Base-by-base conservation (phyloP, 305 asterid species). In the Salvia sclarea region DNA sequence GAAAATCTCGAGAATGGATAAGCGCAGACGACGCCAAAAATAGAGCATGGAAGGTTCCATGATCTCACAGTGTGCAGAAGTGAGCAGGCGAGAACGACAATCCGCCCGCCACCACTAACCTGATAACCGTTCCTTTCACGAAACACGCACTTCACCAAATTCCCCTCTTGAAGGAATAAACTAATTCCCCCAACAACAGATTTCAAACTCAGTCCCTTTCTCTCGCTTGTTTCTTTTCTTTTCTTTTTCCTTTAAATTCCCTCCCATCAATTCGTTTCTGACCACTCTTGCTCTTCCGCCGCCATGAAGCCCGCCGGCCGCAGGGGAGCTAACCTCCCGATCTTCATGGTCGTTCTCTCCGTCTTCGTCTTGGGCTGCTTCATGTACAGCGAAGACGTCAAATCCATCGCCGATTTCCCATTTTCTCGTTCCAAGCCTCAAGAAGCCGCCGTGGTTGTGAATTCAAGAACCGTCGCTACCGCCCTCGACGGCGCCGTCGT, bases 361-460 rank as follows among this genome's bases (percentile, higher is more conserved):
- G 69, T 91, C 45, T 87, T 93, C 63, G 74, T 93, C 24, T 88
- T 72, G 56, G 81, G 78, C 3, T 88, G 94, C 44, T 87, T 93
- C 81, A 87, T 91, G 92, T 91, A 93, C 82, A 88, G 80, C 31
- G 96, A 91, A 56, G 98, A 93, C 56, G 86, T 87, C 10, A 93
- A 87, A 56, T 85, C 96, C 66, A 79, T 91, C 14, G 96, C 98
- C 0, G 95, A 88, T 12, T 93, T 83, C 73, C 96, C 98, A 0
- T 88, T 90, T 1, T 61, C 81, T 11, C 67, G 64, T n/a, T 69
- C 63, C 21, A 71, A 59, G 8, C 1, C 62, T 2, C 50, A 33
- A 50, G 59, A 40, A 54, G 43, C 8, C 21, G 59, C 77, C 50
- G 71, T 71, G 37, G 80, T 71, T 14, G 63, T 61, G 37, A 76